A percentile compares a stretch with the other conserved stretches of the same genome.
Evolutionary conservation across 2,329 filamentous ascomycete genomes (phyloP).

Genomic region (Tolypocladium inflatum): DNA sequence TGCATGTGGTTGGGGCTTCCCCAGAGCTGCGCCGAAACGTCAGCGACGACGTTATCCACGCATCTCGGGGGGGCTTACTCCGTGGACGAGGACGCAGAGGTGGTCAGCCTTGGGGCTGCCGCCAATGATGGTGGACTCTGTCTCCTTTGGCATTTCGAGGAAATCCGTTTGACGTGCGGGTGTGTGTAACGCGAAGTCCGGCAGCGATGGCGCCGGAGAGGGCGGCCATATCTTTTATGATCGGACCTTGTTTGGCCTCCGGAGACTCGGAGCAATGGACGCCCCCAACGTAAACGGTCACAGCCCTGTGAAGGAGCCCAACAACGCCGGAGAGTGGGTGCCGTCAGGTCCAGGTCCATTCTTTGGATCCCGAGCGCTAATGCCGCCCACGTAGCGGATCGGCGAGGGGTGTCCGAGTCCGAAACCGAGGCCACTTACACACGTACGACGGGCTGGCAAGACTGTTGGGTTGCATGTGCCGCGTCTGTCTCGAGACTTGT

Average conservation of each 20-base stretch:
- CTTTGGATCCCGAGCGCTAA: not conserved
- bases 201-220: not conserved
- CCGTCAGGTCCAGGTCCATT: not conserved
- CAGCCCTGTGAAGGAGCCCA: not conserved
- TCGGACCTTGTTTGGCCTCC: not conserved
- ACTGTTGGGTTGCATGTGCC: not conserved
- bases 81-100: conserved; percentile 68
- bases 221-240: not conserved
- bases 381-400: not conserved
- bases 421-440: not conserved
- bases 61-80: conserved; percentile 39
- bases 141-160: not conserved
- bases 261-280: not conserved
- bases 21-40: conserved; percentile 49
- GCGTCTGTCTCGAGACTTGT: not conserved
- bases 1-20: conserved; percentile 67
- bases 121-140: conserved; percentile 28
- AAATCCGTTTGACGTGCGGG: not conserved
- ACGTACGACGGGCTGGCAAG: not conserved
- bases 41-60: conserved; percentile 3
- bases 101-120: conserved; percentile 51
- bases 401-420: not conserved
- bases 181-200: not conserved
- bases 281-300: not conserved
- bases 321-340: not conserved